These are phyloP conservation scores for Leersia perrieri DNA, from an alignment of 176 grass and related monocot species.

Conservation along the genomic window DNA sequence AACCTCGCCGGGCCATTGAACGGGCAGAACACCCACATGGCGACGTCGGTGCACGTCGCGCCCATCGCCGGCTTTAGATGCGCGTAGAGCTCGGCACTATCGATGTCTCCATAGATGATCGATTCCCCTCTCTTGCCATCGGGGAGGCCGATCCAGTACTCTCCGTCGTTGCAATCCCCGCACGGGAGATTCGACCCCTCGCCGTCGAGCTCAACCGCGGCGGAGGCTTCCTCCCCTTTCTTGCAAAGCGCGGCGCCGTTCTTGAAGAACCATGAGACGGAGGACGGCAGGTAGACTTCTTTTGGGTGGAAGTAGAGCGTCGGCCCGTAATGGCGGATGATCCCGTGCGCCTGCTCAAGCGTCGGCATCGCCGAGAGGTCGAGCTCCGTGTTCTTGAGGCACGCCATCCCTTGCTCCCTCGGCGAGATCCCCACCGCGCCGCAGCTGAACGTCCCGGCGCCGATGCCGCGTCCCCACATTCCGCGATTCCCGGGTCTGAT, in stretches of 20 bases:
- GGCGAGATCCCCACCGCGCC: conserved; percentile 27
- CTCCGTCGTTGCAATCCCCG: conserved; percentile 61
- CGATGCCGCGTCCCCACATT: conserved; percentile 47
- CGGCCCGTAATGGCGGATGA: conserved; percentile 85
- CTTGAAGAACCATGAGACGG: conserved; percentile 91
- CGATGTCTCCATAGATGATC: conserved; percentile 48
- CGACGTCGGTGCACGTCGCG: conserved; percentile 62
- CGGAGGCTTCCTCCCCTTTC: conserved; percentile 12
- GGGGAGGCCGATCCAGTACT: conserved; percentile 70
- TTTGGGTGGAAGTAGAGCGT: conserved; percentile 82
- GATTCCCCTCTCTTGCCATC: conserved; percentile 14
- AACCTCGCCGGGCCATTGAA: conserved; percentile 83
- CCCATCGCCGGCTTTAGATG: conserved; percentile 69
- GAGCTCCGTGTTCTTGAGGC: conserved; percentile 66
- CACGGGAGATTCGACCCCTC: conserved; percentile 58
- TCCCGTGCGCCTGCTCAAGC: conserved; percentile 73
- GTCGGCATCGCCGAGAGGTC: conserved; percentile 81
- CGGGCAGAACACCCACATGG: conserved; percentile 94
- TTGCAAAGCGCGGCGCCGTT: conserved; percentile 62
- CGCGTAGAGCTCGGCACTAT: conserved; percentile 58
- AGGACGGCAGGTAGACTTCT: conserved; percentile 87
- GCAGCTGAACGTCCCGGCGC: conserved; percentile 77
- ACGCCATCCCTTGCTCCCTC: conserved; percentile 37
- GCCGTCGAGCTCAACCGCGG: conserved; percentile 36
- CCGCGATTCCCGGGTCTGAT: conserved; percentile 54